Base-by-base conservation (phyloP, 129 eudicot species). In the Flaveria brownii region DNA sequence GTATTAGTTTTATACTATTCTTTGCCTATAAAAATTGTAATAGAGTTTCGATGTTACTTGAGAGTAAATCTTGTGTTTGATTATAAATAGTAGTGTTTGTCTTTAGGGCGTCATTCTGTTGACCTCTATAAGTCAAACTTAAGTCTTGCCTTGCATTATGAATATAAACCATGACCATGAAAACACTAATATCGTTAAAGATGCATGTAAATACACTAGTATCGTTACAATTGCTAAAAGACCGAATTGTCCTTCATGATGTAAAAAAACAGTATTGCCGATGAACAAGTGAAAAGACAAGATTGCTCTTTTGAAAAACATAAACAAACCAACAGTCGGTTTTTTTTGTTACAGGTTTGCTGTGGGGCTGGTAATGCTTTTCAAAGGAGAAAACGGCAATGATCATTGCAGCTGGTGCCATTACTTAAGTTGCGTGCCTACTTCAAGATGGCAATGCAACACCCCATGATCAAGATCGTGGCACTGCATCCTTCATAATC, bases 401-500 rank as follows among this genome's bases (percentile, higher is more conserved):
- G 84, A 88, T n/a, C 90, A 69, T 62, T 93, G 98, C 84, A 87
- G 93, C 82, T 91, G 98, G 98, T 93, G 98, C 71, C 96, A 81
- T 79, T 87, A 93, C 82, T 77, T 93, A 52, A 93, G 92, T 82
- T 93, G 98, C 23, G 86, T 88, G 74, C 96, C 90, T 70, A 88
- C 98, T 18, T 88, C 97, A 23, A 93, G 86, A 87, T 93, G 98
- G 97, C 79, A 76, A 28, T 93, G 98, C 72, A 57, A 84, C 49
- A 82, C 87, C 72, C 76, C 2, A 67, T 91, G 78, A 86, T 69
- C 26, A 54, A 54, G 80, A 55, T 68, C 9, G 13, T 41, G 52
- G 6, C 13, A 6, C 30, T 25, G 57, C 17, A 22, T 60, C 30
- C 10, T 45, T 45, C 18, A 22, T 75, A 42, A n/a, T 41, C 75